These are phyloP conservation scores for Arthrocladium fulminans DNA, from an alignment of 2,329 filamentous ascomycete species.

Conservation along the genomic window DNA sequence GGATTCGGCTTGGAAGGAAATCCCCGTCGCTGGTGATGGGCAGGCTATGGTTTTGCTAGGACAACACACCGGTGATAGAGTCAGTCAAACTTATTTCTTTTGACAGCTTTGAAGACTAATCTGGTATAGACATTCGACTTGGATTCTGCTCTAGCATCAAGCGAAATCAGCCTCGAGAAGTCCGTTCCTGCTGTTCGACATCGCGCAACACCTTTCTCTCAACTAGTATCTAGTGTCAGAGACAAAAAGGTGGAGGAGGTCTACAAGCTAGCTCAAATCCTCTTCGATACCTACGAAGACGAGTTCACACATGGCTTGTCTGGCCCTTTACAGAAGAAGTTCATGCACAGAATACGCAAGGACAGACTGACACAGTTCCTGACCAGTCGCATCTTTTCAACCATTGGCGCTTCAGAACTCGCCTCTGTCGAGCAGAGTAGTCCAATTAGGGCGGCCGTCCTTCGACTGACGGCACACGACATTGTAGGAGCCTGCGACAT, in stretches of 20 bases:
- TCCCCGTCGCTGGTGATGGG: background rate
- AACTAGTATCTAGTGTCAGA: slow-evolving; percentile 15
- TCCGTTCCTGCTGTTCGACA: slow-evolving; percentile 48
- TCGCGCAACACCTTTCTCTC: slow-evolving; percentile 19
- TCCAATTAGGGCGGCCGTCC: slow-evolving; percentile 64
- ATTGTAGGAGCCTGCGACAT: slow-evolving; percentile 74
- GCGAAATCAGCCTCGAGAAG: slow-evolving; percentile 40
- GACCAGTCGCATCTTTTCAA: slow-evolving; percentile 44
- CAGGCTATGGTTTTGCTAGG: background rate
- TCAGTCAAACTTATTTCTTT: background rate
- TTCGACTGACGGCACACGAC: slow-evolving; percentile 68
- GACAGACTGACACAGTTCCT: slow-evolving; percentile 38
- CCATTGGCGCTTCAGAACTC: slow-evolving; percentile 40
- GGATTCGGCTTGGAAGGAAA: slow-evolving; percentile 5
- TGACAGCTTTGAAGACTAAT: background rate
- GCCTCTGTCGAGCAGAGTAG: slow-evolving; percentile 31
- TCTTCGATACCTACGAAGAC: slow-evolving; percentile 57
- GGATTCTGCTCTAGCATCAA: slow-evolving; percentile 12
- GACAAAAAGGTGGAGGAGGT: slow-evolving; percentile 41
- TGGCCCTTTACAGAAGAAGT: slow-evolving; percentile 31
- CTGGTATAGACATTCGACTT: slow-evolving; percentile 8
- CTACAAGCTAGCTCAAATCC: slow-evolving; percentile 77
- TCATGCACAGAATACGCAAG: slow-evolving; percentile 38
- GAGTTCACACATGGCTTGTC: slow-evolving; percentile 36
- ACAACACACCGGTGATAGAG: background rate